A percentile compares a stretch with the other conserved stretches of the same genome.
Evolutionary conservation across 1,284 basidiomycete species (phyloP).

Genomic region (Pholiota adiposa): DNA sequence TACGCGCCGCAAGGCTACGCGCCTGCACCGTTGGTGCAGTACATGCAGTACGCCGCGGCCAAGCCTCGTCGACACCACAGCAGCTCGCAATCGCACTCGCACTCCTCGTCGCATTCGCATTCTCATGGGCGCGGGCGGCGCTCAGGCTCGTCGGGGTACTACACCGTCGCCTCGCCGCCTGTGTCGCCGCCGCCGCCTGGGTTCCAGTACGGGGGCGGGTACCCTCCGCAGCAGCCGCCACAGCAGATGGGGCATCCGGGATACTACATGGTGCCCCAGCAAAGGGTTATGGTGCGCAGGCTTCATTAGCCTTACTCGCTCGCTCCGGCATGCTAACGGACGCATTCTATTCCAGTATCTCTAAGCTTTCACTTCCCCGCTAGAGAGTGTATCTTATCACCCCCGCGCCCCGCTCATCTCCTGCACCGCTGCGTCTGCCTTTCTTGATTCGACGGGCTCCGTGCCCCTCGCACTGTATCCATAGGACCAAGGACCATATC

Average conservation of each 20-base stretch:
- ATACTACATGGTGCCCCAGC: constrained; percentile 27
- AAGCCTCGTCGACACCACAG: constrained; percentile 17
- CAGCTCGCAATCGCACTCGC: constrained; percentile 13
- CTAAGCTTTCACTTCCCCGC: not conserved
- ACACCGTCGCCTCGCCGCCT: constrained; percentile 25
- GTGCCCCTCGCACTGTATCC: not conserved
- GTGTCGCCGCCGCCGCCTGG: constrained; percentile 27
- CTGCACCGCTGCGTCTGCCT: not conserved
- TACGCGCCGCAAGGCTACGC: constrained; percentile 13
- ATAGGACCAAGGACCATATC: not conserved
- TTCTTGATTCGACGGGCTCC: too few relatives aligned
- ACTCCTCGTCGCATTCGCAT: constrained; percentile 11
- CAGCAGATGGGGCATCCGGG: constrained; percentile 18
- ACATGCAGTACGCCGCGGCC: constrained; percentile 22
- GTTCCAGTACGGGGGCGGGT: constrained; percentile 20
- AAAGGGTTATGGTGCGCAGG: constrained; percentile 24
- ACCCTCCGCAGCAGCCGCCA: constrained; percentile 8
- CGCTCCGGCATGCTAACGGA: not conserved
- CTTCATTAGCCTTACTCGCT: not conserved
- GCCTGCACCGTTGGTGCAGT: constrained; percentile 24
- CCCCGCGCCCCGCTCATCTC: too few relatives aligned
- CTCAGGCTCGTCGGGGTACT: constrained; percentile 17
- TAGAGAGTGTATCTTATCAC: not conserved
- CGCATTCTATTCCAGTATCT: not conserved
- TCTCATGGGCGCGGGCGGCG: constrained; percentile 10